These are phyloP conservation scores for Aspergillus tamarii DNA, from an alignment of 2,329 filamentous ascomycete species.

Conservation along the genomic window DNA sequence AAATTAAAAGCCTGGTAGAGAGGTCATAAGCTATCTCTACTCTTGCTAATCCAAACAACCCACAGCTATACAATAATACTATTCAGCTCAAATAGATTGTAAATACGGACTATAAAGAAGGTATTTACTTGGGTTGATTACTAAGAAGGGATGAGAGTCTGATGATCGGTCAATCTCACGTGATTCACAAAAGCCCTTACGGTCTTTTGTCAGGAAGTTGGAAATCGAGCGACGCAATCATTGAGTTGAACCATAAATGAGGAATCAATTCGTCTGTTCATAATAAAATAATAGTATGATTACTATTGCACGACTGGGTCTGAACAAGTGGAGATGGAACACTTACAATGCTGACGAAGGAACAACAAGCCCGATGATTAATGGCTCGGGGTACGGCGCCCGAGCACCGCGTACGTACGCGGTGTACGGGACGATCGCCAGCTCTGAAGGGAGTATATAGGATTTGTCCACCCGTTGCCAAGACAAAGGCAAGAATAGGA, in stretches of 20 bases:
- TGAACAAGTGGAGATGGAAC: not conserved
- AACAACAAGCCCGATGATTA: not conserved
- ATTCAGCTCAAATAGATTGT: not conserved
- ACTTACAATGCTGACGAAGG: not conserved
- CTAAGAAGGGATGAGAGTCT: not conserved
- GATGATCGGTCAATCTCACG: not conserved
- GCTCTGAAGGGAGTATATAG: not conserved
- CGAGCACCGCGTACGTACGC: not conserved
- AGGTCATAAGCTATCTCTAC: not conserved
- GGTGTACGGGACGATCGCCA: not conserved
- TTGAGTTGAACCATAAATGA: not conserved
- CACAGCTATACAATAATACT: not conserved
- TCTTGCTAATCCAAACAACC: not conserved
- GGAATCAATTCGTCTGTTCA: not conserved
- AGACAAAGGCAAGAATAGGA: not conserved
- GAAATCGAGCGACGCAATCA: not conserved
- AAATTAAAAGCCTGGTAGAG: not conserved
- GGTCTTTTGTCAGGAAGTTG: not conserved
- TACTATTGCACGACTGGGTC: not conserved
- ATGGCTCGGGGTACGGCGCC: not conserved
- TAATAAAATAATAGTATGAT: not conserved
- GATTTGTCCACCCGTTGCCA: not conserved
- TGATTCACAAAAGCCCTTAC: not conserved
- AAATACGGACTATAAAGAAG: not conserved
- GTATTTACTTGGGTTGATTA: not conserved